A percentile compares a stretch with the other conserved stretches of the same genome.
phyloP scores from a whole-genome alignment of 164 flowering plant genomes.

The Annona squamosa region DNA sequence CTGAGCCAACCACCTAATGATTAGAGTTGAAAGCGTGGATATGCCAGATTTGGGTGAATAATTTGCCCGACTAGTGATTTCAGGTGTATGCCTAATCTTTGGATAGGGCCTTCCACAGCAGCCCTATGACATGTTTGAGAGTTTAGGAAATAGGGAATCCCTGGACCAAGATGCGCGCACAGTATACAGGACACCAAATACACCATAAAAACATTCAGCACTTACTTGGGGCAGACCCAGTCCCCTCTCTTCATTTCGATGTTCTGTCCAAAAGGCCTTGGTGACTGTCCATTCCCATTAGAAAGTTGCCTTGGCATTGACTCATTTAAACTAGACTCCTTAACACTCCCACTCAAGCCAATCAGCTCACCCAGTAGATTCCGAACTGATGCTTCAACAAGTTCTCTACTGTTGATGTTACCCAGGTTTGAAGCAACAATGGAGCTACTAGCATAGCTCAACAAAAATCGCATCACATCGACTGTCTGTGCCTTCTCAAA shows the following conservation, averaged over 20 bases:
- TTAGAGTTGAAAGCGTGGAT: too few species aligned
- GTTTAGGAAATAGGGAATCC: not conserved
- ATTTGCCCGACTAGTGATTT: too few species aligned
- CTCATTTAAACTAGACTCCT: conserved; percentile 19
- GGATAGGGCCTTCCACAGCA: too few species aligned
- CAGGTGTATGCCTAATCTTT: too few species aligned
- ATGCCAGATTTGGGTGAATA: too few species aligned
- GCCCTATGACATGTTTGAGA: too few species aligned
- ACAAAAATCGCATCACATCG: conserved; percentile 69
- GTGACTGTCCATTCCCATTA: conserved; percentile 31
- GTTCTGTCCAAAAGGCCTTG: conserved; percentile 34
- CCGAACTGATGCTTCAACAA: conserved; percentile 61
- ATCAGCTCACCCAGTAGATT: conserved; percentile 55
- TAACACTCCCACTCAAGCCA: conserved; percentile 21
- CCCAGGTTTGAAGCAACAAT: conserved; percentile 22
- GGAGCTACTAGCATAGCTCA: conserved; percentile 57
- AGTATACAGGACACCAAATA: too few species aligned
- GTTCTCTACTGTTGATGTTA: conserved; percentile 28
- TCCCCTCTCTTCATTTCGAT: conserved; percentile 84
- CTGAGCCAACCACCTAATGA: too few species aligned
- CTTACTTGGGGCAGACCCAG: conserved; percentile 81
- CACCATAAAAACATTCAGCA: not conserved
- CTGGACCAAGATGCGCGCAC: not conserved
- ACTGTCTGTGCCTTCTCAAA: conserved; percentile 39
- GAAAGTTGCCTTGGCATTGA: conserved; percentile 30